Percentiles rank a stretch among this genome's conserved stretches.
phyloP scores from a whole-genome alignment of 2,329 filamentous ascomycete genomes.

The Parastagonospora nodorum region DNA sequence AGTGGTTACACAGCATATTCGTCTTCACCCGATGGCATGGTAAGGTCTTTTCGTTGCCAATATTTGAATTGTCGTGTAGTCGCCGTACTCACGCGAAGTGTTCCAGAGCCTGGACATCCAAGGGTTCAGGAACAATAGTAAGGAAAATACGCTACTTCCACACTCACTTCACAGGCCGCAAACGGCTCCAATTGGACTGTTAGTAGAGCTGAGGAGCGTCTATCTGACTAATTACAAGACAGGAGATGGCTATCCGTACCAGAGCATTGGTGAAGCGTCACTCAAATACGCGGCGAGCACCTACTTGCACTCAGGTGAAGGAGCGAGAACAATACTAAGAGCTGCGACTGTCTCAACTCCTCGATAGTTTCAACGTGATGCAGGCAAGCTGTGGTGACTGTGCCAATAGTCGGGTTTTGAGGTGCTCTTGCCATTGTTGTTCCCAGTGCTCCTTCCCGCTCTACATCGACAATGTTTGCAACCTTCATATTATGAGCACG shows the following conservation, averaged over 20 bases:
- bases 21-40: too few relatives aligned
- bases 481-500: constrained; percentile 5
- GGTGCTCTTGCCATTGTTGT: constrained; percentile 14
- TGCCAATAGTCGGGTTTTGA: neutral
- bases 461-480: constrained; percentile 6
- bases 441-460: constrained; percentile 10
- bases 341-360: constrained; percentile 8
- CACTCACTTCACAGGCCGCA: constrained; percentile 12
- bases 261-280: constrained; percentile 13
- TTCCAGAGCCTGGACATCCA: neutral
- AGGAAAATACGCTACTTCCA: constrained; percentile 24
- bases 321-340: constrained; percentile 30
- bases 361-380: neutral
- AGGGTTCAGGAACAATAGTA: constrained; percentile 43
- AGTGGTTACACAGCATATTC: too few relatives aligned
- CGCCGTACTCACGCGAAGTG: neutral
- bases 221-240: constrained; percentile 15
- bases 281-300: constrained; percentile 4
- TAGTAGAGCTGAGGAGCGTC: neutral
- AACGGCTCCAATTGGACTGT: constrained; percentile 9
- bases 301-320: constrained; percentile 9
- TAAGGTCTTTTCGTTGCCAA: too few relatives aligned
- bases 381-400: neutral
- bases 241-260: constrained; percentile 4
- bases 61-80: too few relatives aligned